Evolutionary conservation across 768 basidiomycete genomes (phyloP).

Genomic region (Suillus plorans): DNA sequence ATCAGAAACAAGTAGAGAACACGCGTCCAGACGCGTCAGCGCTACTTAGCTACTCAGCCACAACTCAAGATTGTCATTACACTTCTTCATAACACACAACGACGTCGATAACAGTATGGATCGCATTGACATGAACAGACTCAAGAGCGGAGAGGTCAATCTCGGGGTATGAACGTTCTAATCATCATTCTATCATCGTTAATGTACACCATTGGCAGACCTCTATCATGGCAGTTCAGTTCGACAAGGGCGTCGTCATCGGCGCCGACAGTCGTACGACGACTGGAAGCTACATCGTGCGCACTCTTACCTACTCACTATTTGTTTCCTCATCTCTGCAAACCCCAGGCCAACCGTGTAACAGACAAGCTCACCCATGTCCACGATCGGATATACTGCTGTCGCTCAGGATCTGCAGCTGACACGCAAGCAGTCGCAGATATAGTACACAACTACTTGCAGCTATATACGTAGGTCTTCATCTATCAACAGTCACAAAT

Average conservation of each 20-base stretch:
- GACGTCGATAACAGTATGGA: conserved; percentile 42
- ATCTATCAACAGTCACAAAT: conserved; percentile 1
- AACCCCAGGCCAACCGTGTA: conserved; percentile 85
- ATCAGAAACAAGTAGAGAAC: conserved; percentile 12
- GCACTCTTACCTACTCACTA: conserved; percentile 21
- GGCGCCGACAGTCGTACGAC: conserved; percentile 98
- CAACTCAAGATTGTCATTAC: conserved; percentile 18
- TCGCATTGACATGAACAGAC: conserved; percentile 77
- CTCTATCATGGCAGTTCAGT: conserved; percentile 99
- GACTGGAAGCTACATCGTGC: conserved; percentile 92
- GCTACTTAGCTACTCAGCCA: conserved; percentile 16
- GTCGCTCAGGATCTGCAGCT: conserved; percentile 96
- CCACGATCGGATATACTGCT: conserved; percentile 98
- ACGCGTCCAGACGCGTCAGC: conserved; percentile 59
- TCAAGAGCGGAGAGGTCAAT: conserved; percentile 96
- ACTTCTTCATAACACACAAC: conserved; percentile 10
- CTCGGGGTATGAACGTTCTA: conserved; percentile 74
- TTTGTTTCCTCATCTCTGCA: conserved; percentile 7
- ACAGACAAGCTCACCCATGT: conserved; percentile 97
- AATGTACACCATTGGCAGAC: conserved; percentile 52
- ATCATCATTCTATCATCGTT: neutral
- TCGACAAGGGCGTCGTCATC: conserved; percentile 91
- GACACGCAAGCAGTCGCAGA: conserved; percentile 98
- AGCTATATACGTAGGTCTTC: conserved; percentile 63
- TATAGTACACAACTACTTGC: conserved; percentile 78